phyloP scores from a whole-genome alignment of 2,329 filamentous ascomycete species.

The Epichloe sp. region DNA sequence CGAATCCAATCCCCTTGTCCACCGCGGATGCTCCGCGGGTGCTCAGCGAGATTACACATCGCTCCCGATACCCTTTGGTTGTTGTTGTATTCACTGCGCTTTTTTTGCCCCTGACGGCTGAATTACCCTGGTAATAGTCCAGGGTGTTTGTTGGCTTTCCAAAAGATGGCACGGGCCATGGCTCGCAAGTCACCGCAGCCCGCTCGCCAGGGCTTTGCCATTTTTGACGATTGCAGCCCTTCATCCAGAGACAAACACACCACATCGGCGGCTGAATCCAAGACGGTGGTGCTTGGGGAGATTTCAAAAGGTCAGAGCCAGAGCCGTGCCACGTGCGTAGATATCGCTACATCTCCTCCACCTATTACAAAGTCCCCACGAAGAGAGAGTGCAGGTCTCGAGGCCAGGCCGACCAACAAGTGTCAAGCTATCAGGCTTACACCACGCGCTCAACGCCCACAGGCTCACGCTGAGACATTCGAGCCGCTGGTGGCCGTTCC shows the following conservation, averaged over 20 bases:
- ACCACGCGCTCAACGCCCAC: conserved; percentile 16
- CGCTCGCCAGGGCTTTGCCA: conserved; percentile 1
- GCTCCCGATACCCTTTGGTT: background rate
- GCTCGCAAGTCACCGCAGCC: background rate
- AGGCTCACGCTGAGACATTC: conserved; percentile 19
- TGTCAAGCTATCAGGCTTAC: conserved; percentile 9
- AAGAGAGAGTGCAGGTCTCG: conserved; percentile 1
- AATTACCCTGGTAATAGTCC: background rate
- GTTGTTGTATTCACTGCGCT: background rate
- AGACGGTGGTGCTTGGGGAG: conserved; percentile 3
- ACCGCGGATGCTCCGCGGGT: background rate
- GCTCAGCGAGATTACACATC: conserved; percentile 5
- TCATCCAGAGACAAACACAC: background rate
- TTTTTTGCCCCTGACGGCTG: background rate
- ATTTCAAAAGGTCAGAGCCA: conserved; percentile 3
- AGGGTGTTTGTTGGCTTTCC: background rate
- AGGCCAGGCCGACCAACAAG: conserved; percentile 8
- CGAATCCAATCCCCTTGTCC: background rate
- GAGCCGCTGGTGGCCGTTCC: conserved; percentile 20
- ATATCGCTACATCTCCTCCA: background rate
- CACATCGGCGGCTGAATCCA: background rate
- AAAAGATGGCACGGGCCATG: background rate
- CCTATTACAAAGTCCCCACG: background rate
- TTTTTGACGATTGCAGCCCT: conserved; percentile 2
- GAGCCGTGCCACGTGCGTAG: background rate